Percentiles rank a stretch among this genome's conserved stretches.
These are phyloP conservation scores for Claviceps sp. DNA, from an alignment of 2,329 filamentous ascomycete species.

Conservation along the genomic window DNA sequence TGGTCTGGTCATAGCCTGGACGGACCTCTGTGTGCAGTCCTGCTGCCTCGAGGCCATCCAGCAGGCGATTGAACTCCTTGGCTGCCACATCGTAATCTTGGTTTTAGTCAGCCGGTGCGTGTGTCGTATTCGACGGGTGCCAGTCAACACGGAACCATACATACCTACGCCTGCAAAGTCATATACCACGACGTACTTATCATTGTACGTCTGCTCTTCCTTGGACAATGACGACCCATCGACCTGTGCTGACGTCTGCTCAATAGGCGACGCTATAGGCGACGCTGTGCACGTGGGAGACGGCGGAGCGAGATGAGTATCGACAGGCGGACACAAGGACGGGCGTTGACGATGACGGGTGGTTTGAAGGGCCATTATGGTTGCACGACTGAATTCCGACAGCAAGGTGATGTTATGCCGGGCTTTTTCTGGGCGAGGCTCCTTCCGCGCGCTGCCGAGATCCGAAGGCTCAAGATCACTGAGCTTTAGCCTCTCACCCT, in stretches of 20 bases:
- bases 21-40: constrained; percentile 60
- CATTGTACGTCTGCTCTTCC: constrained; percentile 1
- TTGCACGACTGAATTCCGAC: neutral
- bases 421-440: neutral
- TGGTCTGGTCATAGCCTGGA: constrained; percentile 51
- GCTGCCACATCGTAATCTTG: constrained; percentile 21
- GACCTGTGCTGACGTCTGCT: neutral
- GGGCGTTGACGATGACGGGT: neutral
- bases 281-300: neutral
- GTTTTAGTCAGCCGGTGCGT: neutral
- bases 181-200: constrained; percentile 25
- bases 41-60: constrained; percentile 45
- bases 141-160: constrained; percentile 3
- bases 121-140: neutral
- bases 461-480: neutral
- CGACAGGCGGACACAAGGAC: neutral
- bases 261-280: neutral
- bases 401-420: neutral
- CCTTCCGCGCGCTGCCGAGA: neutral
- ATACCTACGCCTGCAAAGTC: constrained; percentile 23
- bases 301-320: neutral
- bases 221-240: neutral
- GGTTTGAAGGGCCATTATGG: constrained; percentile 2
- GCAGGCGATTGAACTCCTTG: constrained; percentile 29
- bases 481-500: neutral